phyloP scores from a whole-genome alignment of 2,329 filamentous ascomycete species.

The Aspergillus nomiae region DNA sequence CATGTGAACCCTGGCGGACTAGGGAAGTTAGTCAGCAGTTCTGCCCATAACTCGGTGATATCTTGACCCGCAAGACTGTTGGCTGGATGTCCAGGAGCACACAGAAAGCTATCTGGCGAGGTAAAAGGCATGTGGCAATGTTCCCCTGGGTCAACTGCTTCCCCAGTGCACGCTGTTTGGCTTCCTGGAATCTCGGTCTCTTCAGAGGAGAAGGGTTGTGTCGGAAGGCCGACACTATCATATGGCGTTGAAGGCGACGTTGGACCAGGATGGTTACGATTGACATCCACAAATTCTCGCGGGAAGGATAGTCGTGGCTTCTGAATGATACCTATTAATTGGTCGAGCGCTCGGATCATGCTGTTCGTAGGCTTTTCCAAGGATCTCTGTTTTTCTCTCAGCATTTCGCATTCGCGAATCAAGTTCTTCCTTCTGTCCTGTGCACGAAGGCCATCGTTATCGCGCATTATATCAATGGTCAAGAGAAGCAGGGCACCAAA shows the following conservation, averaged over 20 bases:
- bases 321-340: background rate
- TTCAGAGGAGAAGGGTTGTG: background rate
- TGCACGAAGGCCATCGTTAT: background rate
- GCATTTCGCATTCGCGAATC: background rate
- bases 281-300: background rate
- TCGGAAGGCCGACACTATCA: background rate
- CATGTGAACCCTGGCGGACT: background rate
- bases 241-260: background rate
- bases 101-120: background rate
- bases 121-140: background rate
- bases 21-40: background rate
- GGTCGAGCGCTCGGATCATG: background rate
- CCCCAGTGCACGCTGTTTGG: background rate
- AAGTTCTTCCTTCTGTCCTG: background rate
- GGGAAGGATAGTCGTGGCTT: background rate
- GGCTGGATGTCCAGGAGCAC: background rate
- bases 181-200: background rate
- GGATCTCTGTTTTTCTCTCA: background rate
- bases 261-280: background rate
- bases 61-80: background rate
- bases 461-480: background rate
- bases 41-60: background rate
- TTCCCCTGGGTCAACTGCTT: background rate
- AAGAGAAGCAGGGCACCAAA: constrained; percentile 1
- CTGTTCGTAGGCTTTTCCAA: background rate